A percentile compares a stretch with the other conserved stretches of the same genome.
Conservation (phyloP, 2,329 filamentous ascomycete species). For the Trichoderma cornu-damae region DNA sequence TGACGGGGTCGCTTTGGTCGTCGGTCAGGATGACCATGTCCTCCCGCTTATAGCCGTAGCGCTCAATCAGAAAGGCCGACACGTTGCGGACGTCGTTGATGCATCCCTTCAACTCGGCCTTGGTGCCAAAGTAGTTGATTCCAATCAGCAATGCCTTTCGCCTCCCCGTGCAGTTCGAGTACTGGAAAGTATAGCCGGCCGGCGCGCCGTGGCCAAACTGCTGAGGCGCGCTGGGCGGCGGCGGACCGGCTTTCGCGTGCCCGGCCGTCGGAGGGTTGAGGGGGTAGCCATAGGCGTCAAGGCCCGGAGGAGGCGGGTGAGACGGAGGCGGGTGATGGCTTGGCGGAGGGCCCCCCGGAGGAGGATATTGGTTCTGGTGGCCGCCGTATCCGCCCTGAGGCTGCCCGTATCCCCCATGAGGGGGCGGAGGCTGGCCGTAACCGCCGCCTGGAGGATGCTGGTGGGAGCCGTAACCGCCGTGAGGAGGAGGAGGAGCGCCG, state of each 20-base stretch:
- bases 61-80: slow-evolving; percentile 62
- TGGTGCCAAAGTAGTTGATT: slow-evolving; percentile 74
- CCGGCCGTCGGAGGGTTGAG: slow-evolving; percentile 25
- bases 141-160: slow-evolving; percentile 72
- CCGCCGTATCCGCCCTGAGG: slow-evolving; percentile 22
- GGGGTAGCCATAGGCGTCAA: slow-evolving; percentile 47
- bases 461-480: slow-evolving; percentile 26
- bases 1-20: slow-evolving; percentile 64
- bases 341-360: slow-evolving; percentile 20
- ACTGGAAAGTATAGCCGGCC: slow-evolving; percentile 65
- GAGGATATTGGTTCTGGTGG: slow-evolving; percentile 22
- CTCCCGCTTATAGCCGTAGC: slow-evolving; percentile 66
- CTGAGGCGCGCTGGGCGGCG: slow-evolving; percentile 48
- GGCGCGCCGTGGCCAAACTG: slow-evolving; percentile 65
- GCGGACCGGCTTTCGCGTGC: slow-evolving; percentile 33
- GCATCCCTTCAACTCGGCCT: slow-evolving; percentile 67
- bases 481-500: slow-evolving; percentile 23
- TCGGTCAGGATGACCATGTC: slow-evolving; percentile 78
- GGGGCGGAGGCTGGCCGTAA: slow-evolving; percentile 23
- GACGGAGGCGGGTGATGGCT: slow-evolving; percentile 29
- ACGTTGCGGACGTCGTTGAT: slow-evolving; percentile 80
- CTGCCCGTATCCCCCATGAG: slow-evolving; percentile 22
- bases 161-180: slow-evolving; percentile 67
- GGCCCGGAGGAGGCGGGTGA: slow-evolving; percentile 39
- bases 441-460: slow-evolving; percentile 28